Conservation (phyloP, 2,329 filamentous ascomycete species). For the Sphaerulina populicola region DNA sequence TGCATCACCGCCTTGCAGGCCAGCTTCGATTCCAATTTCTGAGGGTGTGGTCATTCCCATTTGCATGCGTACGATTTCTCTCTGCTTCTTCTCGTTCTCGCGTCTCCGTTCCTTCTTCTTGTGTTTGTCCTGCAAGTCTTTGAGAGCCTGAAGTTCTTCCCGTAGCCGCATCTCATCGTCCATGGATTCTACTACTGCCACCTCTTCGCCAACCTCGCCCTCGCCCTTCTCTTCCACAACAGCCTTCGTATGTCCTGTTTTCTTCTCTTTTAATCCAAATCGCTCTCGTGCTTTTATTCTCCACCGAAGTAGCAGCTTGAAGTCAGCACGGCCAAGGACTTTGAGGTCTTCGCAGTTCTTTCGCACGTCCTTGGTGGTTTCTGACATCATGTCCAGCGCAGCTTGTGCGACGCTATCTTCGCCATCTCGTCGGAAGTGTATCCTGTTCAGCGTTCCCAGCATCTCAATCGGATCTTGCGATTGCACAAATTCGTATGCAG, state of each 20-base stretch:
- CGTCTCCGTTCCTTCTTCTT: conserved; percentile 76
- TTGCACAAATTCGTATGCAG: conserved; percentile 88
- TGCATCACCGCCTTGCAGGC: conserved; percentile 57
- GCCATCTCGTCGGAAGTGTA: conserved; percentile 76
- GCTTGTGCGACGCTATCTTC: conserved; percentile 69
- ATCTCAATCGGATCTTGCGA: conserved; percentile 89
- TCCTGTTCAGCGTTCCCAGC: conserved; percentile 72
- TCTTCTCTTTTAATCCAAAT: conserved; percentile 78
- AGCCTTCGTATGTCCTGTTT: conserved; percentile 33
- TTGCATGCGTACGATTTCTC: conserved; percentile 92
- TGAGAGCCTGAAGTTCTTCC: conserved; percentile 73
- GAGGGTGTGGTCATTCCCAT: conserved; percentile 93
- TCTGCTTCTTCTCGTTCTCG: conserved; percentile 90
- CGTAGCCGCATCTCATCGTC: conserved; percentile 89
- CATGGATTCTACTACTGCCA: conserved; percentile 78
- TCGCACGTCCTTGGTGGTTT: conserved; percentile 76
- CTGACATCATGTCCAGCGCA: conserved; percentile 73
- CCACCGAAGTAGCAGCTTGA: conserved; percentile 84
- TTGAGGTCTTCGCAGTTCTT: conserved; percentile 75
- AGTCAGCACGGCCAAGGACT: conserved; percentile 87
- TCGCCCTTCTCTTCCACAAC: conserved; percentile 34
- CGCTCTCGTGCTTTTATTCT: conserved; percentile 79
- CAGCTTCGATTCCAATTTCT: conserved; percentile 73
- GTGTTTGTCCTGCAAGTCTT: conserved; percentile 65
- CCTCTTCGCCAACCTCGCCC: conserved; percentile 47